phyloP scores from a whole-genome alignment of 148 eudicot genomes.

The Pouteria glomerata region DNA sequence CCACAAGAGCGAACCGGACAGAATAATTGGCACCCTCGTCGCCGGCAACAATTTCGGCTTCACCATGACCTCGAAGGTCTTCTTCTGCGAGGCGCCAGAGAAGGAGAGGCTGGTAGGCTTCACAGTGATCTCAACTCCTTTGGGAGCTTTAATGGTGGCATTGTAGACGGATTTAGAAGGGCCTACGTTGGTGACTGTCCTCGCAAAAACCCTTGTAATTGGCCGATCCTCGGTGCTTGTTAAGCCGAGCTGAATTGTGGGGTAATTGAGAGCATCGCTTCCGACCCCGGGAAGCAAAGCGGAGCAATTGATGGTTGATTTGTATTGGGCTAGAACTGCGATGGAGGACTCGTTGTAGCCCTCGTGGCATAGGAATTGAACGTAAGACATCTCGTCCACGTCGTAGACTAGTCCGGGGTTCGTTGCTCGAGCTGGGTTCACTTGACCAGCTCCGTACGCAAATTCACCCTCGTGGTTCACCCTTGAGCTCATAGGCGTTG shows the following conservation, averaged over 20 bases:
- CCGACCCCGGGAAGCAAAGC: conserved; percentile 52
- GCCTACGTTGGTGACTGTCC: conserved; percentile 80
- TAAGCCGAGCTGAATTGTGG: conserved; percentile 70
- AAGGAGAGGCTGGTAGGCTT: conserved; percentile 52
- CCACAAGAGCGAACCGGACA: conserved; percentile 68
- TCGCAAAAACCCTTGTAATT: conserved; percentile 39
- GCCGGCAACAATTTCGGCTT: conserved; percentile 49
- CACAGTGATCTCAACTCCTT: conserved; percentile 60
- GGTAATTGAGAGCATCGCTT: conserved; percentile 79
- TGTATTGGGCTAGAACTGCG: conserved; percentile 39
- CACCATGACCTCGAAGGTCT: conserved; percentile 67
- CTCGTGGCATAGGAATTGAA: conserved; percentile 79
- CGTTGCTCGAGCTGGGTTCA: conserved; percentile 57
- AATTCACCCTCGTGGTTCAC: conserved; percentile 63
- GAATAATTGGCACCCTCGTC: conserved; percentile 9
- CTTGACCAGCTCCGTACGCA: conserved; percentile 80
- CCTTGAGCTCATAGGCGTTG: conserved; percentile 47
- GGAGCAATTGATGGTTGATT: conserved; percentile 65
- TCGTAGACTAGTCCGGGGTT: conserved; percentile 81
- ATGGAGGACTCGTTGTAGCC: conserved; percentile 53
- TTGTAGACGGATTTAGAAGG: conserved; percentile 44
- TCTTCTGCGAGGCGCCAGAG: conserved; percentile 19
- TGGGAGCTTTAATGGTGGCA: conserved; percentile 52
- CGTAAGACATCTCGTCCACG: conserved; percentile 67
- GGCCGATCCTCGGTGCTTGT: conserved; percentile 29